Conservation (phyloP, 2,329 filamentous ascomycete genomes). For the Trichoderma koningiopsis region DNA sequence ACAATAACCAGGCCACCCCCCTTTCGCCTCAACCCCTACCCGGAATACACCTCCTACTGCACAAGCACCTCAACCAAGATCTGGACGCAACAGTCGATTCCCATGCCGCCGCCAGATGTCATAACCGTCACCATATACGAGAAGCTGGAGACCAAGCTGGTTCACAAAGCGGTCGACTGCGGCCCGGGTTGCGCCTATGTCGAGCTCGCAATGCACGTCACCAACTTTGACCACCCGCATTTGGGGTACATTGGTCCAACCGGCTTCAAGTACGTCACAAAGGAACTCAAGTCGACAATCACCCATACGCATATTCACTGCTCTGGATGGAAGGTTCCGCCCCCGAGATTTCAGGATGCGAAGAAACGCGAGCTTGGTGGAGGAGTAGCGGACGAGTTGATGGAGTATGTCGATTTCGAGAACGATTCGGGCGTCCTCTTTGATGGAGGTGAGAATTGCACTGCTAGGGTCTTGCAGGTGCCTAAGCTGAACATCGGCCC, state of each 20-base stretch:
- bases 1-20: not conserved
- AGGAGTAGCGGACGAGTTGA: not conserved
- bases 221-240: not conserved
- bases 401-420: not conserved
- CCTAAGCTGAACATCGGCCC: slow-evolving; percentile 29
- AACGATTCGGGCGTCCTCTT: not conserved
- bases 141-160: not conserved
- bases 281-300: not conserved
- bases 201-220: not conserved
- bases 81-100: not conserved
- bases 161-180: not conserved
- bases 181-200: not conserved
- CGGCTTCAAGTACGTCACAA: not conserved
- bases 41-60: not conserved
- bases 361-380: not conserved
- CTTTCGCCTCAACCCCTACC: not conserved
- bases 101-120: not conserved
- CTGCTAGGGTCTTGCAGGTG: slow-evolving; percentile 18
- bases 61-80: not conserved
- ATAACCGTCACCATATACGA: not conserved
- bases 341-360: not conserved
- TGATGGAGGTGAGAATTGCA: slow-evolving; percentile 22
- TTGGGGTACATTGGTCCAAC: not conserved
- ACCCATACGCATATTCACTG: not conserved
- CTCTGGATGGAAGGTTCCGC: not conserved